Conservation (phyloP, 2,329 filamentous ascomycete species). For the Graphiopsis chlorocephala region DNA sequence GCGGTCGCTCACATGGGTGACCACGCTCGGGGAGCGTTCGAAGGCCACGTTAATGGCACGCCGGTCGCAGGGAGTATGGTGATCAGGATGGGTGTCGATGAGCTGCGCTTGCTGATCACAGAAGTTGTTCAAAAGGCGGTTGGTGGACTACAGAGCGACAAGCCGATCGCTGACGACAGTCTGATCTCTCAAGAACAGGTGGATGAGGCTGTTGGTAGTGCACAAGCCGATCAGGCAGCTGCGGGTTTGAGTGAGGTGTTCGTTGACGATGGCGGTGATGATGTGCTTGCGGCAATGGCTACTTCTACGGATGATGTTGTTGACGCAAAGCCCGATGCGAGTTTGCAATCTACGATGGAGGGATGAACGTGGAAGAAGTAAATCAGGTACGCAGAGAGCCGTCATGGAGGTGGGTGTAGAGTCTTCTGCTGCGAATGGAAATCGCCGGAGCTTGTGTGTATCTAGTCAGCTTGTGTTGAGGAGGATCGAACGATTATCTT, state of each 20-base stretch:
- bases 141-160: not conserved
- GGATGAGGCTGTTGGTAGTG: not conserved
- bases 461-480: not conserved
- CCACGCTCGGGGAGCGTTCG: not conserved
- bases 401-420: too few species aligned
- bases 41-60: not conserved
- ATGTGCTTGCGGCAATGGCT: not conserved
- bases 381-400: too few species aligned
- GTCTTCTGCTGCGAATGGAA: not conserved
- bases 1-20: not conserved
- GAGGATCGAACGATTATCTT: not conserved
- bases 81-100: constrained; percentile 12
- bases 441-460: not conserved
- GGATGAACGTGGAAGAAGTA: not conserved
- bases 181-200: not conserved
- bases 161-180: not conserved
- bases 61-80: not conserved
- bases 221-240: not conserved
- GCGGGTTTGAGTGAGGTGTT: not conserved
- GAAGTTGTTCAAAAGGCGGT: constrained; percentile 7
- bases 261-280: not conserved
- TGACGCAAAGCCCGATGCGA: not conserved
- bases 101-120: constrained; percentile 2
- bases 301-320: not conserved
- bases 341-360: not conserved